These are phyloP conservation scores for Magnaporthales sp. DNA, from an alignment of 2,329 filamentous ascomycete genomes.

Conservation along the genomic window DNA sequence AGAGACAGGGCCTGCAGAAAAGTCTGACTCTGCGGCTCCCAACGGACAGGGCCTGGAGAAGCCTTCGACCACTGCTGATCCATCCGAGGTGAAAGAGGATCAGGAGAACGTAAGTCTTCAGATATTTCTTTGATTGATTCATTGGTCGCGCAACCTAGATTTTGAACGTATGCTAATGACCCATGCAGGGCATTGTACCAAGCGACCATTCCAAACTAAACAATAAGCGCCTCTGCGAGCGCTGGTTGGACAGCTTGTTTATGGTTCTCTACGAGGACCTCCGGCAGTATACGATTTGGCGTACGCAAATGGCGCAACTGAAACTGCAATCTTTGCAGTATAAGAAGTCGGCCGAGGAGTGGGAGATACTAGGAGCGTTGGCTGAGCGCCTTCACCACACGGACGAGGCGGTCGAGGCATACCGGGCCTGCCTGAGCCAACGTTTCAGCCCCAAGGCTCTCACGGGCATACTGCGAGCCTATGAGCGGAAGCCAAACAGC, in stretches of 20 bases:
- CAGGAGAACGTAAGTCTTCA: conserved; percentile 53
- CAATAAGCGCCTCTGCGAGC: conserved; percentile 93
- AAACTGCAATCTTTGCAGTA: conserved; percentile 89
- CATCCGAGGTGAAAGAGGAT: conserved; percentile 64
- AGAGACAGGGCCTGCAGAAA: conserved; percentile 16
- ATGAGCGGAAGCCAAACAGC: conserved; percentile 61
- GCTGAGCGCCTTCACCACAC: conserved; percentile 88
- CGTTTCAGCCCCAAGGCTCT: conserved; percentile 93
- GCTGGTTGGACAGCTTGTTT: conserved; percentile 97
- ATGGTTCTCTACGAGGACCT: conserved; percentile 99
- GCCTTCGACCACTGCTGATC: conserved; percentile 69
- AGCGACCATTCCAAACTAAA: conserved; percentile 80
- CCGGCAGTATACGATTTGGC: conserved; percentile 98
- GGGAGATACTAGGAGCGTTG: conserved; percentile 92
- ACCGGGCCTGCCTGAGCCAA: conserved; percentile 75
- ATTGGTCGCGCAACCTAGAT: not conserved
- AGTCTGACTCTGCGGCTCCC: conserved; percentile 18
- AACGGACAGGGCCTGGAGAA: conserved; percentile 53
- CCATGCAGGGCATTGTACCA: conserved; percentile 46
- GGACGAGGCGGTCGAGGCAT: conserved; percentile 88
- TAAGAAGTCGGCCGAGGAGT: conserved; percentile 93
- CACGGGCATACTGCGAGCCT: conserved; percentile 71
- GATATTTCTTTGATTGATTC: not conserved
- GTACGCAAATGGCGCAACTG: conserved; percentile 94
- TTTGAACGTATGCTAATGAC: not conserved